Conservation (phyloP, 495 filamentous ascomycete genomes). For the Annulohypoxylon bovei region DNA sequence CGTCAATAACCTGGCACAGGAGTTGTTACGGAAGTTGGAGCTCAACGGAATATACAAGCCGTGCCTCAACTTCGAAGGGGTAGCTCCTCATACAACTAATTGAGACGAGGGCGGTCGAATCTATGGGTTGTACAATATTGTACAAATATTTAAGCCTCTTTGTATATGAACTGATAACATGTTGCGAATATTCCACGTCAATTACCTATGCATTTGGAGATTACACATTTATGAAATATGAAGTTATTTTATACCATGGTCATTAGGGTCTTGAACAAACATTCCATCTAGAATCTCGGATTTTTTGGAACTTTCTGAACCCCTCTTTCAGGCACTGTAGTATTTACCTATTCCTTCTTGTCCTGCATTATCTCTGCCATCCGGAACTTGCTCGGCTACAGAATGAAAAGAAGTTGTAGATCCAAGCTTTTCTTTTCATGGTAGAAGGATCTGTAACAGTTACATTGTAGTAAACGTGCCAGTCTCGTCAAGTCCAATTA, state of each 20-base stretch:
- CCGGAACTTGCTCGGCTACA: neutral
- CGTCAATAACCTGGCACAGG: neutral
- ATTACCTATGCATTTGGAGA: neutral
- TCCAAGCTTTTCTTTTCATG: neutral
- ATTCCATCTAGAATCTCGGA: neutral
- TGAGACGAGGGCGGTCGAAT: neutral
- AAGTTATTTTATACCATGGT: neutral
- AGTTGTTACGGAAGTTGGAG: neutral
- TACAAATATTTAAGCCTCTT: too few relatives aligned
- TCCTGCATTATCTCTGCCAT: neutral
- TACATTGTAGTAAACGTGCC: neutral
- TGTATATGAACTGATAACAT: too few relatives aligned
- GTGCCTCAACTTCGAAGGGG: neutral
- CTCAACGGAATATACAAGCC: neutral
- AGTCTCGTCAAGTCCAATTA: neutral
- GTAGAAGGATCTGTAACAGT: conserved; percentile 8
- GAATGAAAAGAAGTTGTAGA: neutral
- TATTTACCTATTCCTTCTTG: neutral
- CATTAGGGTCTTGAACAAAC: neutral
- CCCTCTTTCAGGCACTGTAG: neutral
- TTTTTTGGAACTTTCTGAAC: neutral
- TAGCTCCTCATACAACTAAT: neutral
- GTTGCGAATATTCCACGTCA: too few relatives aligned
- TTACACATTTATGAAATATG: neutral
- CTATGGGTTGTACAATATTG: neutral